A percentile compares a stretch with the other conserved stretches of the same genome.
Evolutionary conservation across 2,329 filamentous ascomycete species (phyloP).

Genomic region (Phialophora macrospora): DNA sequence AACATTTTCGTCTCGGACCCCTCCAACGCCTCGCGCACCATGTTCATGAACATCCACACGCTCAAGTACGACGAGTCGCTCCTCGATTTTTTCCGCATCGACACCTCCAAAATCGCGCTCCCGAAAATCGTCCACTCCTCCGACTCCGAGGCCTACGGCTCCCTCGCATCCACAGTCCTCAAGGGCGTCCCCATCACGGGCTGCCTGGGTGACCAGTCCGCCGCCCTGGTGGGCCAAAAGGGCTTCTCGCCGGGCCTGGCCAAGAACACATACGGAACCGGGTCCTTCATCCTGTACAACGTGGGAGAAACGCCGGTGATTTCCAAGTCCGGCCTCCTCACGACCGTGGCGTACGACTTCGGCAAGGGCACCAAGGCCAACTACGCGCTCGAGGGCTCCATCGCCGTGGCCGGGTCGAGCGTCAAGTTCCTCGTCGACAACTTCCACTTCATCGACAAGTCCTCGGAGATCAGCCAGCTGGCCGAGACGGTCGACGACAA

Average conservation of each 20-base stretch:
- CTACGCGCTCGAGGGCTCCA: constrained; percentile 82
- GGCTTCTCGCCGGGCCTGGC: constrained; percentile 81
- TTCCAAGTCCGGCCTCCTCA: constrained; percentile 78
- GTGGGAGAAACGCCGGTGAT: constrained; percentile 84
- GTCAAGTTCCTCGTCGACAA: constrained; percentile 76
- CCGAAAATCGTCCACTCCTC: constrained; percentile 86
- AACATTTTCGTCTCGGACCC: constrained; percentile 81
- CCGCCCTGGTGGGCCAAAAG: constrained; percentile 82
- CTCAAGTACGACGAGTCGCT: constrained; percentile 78
- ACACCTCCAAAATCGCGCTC: constrained; percentile 71
- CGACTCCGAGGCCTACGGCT: constrained; percentile 73
- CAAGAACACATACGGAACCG: constrained; percentile 91
- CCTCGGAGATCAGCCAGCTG: constrained; percentile 67
- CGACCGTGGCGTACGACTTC: constrained; percentile 88
- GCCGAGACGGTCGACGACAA: constrained; percentile 72
- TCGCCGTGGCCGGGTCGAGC: constrained; percentile 80
- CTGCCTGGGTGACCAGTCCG: constrained; percentile 84
- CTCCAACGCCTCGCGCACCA: constrained; percentile 86
- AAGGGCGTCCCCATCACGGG: constrained; percentile 77
- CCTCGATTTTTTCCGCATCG: constrained; percentile 78
- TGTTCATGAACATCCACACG: constrained; percentile 90
- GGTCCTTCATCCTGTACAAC: constrained; percentile 88
- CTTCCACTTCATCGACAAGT: constrained; percentile 65
- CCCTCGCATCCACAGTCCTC: constrained; percentile 67
- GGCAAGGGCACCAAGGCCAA: constrained; percentile 69